Evolutionary conservation across 257 asterid species (phyloP), one percentile per base, ranked within the genome.

Genomic region (Jaltomata sinuosa): DNA sequence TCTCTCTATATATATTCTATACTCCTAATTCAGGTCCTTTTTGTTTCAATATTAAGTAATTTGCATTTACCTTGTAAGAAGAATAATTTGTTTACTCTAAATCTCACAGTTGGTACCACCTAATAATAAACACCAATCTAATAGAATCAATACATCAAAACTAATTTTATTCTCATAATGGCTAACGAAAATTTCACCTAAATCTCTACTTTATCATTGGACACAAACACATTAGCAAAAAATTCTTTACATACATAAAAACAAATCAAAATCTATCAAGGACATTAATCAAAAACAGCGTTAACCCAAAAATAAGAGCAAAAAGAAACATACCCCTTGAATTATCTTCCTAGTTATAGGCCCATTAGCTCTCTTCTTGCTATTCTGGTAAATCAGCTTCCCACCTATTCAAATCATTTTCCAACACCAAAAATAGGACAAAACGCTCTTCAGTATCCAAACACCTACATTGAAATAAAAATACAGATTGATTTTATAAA

Each of bases 301-400:
- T 4, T 0, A 25, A 49, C 10, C 45, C 50, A 31, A 11, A 7
- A 80, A 0, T 15, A 32, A 71, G 2, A 18, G 4, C 62, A 12
- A 1, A 49, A 61, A 40, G 82, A 15, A 3, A 42, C 88, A 62
- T 90, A 93, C 96, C 92, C 97, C 97, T 87, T 93, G 97, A 84
- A 93, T 93, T 89, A 94, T 90, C 93, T 93, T 92, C 16, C 97
- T 95, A 81, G 97, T 93, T 47, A 93, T 93, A 18, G 97, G 95
- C 22, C 97, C 97, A 80, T 92, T 91, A 0, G 97, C 97, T 82
- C 96, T 89, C 91, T 93, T 93, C 91, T 93, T 92, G 0, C 95
- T 93, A 83, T 81, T 90, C 90, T 93, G 97, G 68, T 92, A 93
- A 82, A 93, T 94, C 31, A 93, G 89, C 90, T 93, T 93, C 40